Evolutionary conservation across 768 basidiomycete species (phyloP), one percentile per base, ranked within the genome.

Genomic region (Mrakia gelida): DNA sequence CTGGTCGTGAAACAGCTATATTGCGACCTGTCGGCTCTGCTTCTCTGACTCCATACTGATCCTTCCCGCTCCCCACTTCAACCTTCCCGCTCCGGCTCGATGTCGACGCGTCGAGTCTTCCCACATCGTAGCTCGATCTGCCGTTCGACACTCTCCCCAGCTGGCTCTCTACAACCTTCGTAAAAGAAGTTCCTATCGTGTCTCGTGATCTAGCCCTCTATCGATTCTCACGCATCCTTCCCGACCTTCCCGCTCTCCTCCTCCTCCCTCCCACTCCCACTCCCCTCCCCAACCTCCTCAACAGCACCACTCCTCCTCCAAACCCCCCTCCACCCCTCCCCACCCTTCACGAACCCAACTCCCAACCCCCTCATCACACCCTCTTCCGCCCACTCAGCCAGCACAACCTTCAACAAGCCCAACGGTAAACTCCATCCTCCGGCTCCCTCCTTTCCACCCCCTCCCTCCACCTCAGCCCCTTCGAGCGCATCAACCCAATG

Each of bases 241-340:
- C 38, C n/a, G 30, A 23, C 30, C 21, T 32, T 34, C 65, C 38
- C n/a, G 30, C 38, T 28, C 34, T 28, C 23, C 28, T 32, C 30
- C 3, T 9, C 28, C 8, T 3, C 38, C 38, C 8, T 34, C 65
- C 38, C n/a, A 15, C 38, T 23, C 34, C 15, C 30, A 9, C 11
- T 34, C 26, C 18, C 63, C 18, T 15, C 6, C 30, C 34, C 34
- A 1, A 23, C 34, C 65, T 67, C 65, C 65, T 67, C 65, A 10
- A 9, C 65, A 1, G 21, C 34, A 23, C 23, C 45, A 18, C 71
- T 72, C 30, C 45, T 30, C 32, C 56, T 73, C 74, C 74, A 75
- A 67, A 75, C 61, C 41, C 65, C 74, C 56, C 52, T 52, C 74
- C 62, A 75, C 10, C 74, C 74, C 41, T 49, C 74, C 2, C 74